These are phyloP conservation scores for Lactarius psammicola DNA, from an alignment of 768 basidiomycete species.

Conservation along the genomic window DNA sequence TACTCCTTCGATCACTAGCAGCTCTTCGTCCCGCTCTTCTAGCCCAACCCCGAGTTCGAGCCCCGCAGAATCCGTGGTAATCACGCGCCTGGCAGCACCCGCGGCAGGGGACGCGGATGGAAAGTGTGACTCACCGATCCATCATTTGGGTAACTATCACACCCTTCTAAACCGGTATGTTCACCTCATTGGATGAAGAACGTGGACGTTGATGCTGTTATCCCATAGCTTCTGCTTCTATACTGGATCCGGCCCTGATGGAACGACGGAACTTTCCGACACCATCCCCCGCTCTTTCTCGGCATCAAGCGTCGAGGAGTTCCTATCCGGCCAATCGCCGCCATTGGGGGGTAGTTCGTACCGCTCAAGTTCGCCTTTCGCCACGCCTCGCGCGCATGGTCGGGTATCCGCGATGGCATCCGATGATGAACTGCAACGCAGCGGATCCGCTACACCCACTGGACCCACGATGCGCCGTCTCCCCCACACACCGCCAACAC, in stretches of 20 bases:
- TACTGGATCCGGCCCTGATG: conserved; percentile 49
- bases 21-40: conserved; percentile 23
- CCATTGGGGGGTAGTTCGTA: conserved; percentile 13
- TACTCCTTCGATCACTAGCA: conserved; percentile 24
- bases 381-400: conserved; percentile 22
- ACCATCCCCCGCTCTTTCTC: conserved; percentile 46
- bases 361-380: conserved; percentile 13
- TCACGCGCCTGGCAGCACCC: background rate
- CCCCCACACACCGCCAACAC: conserved; percentile 15
- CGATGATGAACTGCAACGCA: conserved; percentile 25
- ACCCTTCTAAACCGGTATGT: conserved; percentile 65
- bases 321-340: conserved; percentile 36
- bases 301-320: conserved; percentile 54
- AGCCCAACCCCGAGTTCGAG: conserved; percentile 24
- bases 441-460: conserved; percentile 25
- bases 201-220: conserved; percentile 21
- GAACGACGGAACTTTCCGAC: conserved; percentile 30
- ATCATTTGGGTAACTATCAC: conserved; percentile 43
- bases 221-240: conserved; percentile 72
- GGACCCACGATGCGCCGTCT: conserved; percentile 7
- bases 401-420: conserved; percentile 12
- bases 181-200: background rate
- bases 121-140: conserved; percentile 13
- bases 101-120: background rate
- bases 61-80: conserved; percentile 2